Base-by-base conservation (phyloP, 2,329 filamentous ascomycete genomes). In the Hymenoscyphus linearis region DNA sequence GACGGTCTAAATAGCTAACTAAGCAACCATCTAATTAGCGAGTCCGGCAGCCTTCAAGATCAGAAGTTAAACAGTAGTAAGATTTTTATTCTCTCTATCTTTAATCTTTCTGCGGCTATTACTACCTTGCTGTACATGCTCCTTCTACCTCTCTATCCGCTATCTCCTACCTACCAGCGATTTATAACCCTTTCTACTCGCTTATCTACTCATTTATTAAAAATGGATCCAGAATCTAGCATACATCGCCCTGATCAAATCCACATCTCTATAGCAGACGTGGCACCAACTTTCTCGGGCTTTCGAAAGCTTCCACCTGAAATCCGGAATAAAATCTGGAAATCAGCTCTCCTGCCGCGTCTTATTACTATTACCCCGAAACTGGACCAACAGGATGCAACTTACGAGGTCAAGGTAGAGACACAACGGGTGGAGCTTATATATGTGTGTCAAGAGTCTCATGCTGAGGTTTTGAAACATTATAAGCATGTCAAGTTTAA, bases 271-370 rank as follows among this genome's bases (percentile, higher is more conserved):
- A 22, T 22, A 22, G 44, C 44, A 52, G 3, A 60, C 36, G 31
- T 31, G n/a, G 16, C 53, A 52, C 53, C 36, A 60, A 25, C 27
- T 18, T 60, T 57, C 31, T 31, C 54, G n/a, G 53, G 27, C 37
- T 60, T 60, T 52, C 27, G 34, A 27, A 60, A 52, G 40, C 59
- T 60, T 60, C 59, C 59, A 36, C 53, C 56, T 40, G 59, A 60
- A 60, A 52, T 60, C 34, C 53, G 37, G 53, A 60, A 40, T 47
- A 50, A 60, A 47, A 57, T 60, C 44, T 60, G 53, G 53, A 60
- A 47, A 27, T 47, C 52, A 27, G 37, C 59, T 47, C 53, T 60
- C 55, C 59, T 26, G 36, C 50, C 25, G 25, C 59, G 54, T 35
- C 40, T 60, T 25, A 53, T 60, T 37, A 60, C 59, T 22, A 60